Evolutionary conservation across 1,284 basidiomycete genomes (phyloP).

Genomic region (Puccinia polysora): DNA sequence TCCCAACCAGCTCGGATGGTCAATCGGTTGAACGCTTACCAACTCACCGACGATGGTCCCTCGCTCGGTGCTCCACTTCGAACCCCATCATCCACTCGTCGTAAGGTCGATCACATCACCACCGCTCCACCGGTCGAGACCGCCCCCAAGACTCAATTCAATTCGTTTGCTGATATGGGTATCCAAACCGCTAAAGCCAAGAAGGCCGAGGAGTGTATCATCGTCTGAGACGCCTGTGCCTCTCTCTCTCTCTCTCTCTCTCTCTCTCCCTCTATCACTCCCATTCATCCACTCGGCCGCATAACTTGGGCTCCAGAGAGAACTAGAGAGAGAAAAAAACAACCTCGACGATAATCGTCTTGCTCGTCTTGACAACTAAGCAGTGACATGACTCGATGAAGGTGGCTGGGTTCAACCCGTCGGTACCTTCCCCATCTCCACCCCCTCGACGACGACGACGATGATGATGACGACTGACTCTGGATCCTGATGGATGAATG

Average conservation of each 20-base stretch:
- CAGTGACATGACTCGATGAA: too few species aligned
- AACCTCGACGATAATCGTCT: too few species aligned
- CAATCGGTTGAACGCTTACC: constrained; percentile 1
- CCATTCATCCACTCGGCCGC: background rate
- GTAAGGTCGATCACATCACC: background rate
- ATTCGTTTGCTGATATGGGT: constrained; percentile 41
- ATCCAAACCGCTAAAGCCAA: constrained; percentile 41
- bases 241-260: background rate
- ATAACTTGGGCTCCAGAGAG: too few species aligned
- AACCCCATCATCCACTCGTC: too few species aligned
- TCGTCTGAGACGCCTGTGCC: background rate
- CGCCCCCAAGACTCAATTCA: constrained; percentile 19
- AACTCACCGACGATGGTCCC: constrained; percentile 20
- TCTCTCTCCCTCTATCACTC: background rate
- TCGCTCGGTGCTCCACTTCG: background rate
- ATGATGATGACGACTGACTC: too few species aligned
- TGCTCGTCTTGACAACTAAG: too few species aligned
- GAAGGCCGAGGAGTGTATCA: constrained; percentile 37
- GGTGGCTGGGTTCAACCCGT: too few species aligned
- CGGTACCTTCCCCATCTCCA: too few species aligned
- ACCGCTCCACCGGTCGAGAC: background rate
- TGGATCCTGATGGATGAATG: too few species aligned
- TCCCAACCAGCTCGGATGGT: background rate
- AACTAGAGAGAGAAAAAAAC: too few species aligned
- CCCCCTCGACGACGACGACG: too few species aligned